Evolutionary conservation across 2,329 filamentous ascomycete species (phyloP).

Genomic region (Nothophaeocryptopus gaeumannii): DNA sequence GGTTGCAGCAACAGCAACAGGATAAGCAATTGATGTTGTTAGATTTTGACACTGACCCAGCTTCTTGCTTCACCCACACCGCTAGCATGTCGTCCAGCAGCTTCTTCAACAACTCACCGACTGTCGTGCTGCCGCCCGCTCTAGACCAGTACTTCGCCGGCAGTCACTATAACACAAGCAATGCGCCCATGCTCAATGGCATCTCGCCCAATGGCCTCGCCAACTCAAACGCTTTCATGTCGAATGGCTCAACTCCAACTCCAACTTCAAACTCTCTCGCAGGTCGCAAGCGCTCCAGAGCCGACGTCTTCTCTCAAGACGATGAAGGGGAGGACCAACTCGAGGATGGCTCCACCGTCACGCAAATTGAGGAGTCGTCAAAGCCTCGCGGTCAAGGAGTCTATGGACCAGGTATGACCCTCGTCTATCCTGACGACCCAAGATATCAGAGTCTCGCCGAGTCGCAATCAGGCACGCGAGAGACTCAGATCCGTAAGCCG

Average conservation of each 20-base stretch:
- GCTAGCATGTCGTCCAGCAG: constrained; percentile 28
- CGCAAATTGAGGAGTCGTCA: constrained; percentile 45
- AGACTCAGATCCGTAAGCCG: constrained; percentile 44
- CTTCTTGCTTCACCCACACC: constrained; percentile 12
- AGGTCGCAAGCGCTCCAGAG: constrained; percentile 73
- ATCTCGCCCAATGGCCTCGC: constrained; percentile 26
- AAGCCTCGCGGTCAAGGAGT: constrained; percentile 64
- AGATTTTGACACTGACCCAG: constrained; percentile 34
- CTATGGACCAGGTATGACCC: constrained; percentile 69
- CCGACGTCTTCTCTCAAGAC: constrained; percentile 59
- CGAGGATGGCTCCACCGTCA: constrained; percentile 49
- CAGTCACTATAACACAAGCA: constrained; percentile 27
- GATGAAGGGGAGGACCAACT: constrained; percentile 59
- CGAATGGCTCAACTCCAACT: constrained; percentile 21
- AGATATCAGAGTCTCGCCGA: constrained; percentile 57
- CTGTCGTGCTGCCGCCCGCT: constrained; percentile 46
- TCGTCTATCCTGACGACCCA: constrained; percentile 62
- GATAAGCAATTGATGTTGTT: constrained; percentile 33
- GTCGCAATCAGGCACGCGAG: constrained; percentile 71
- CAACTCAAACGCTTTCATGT: constrained; percentile 22
- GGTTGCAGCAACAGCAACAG: constrained; percentile 22
- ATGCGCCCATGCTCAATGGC: constrained; percentile 20
- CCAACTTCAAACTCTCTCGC: constrained; percentile 41
- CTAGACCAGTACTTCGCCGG: constrained; percentile 35
- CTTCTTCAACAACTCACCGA: constrained; percentile 48